phyloP scores from a whole-genome alignment of 495 filamentous ascomycete species.

The Neohortaea acidophila region DNA sequence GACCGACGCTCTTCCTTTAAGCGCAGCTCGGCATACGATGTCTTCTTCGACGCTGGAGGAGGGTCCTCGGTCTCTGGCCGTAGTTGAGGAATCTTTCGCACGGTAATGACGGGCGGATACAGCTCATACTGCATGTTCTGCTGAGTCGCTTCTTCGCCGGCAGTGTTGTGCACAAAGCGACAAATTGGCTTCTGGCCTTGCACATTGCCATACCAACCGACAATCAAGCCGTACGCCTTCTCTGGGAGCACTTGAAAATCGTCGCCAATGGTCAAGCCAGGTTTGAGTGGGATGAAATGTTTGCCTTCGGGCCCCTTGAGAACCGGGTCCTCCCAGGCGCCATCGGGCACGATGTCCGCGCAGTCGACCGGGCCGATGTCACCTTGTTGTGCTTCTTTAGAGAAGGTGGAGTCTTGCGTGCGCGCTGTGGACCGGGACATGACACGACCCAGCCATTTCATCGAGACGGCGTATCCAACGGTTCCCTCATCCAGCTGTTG shows the following conservation, averaged over 20 bases:
- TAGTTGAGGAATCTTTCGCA: constrained; percentile 48
- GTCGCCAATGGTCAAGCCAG: constrained; percentile 44
- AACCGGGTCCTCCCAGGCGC: constrained; percentile 13
- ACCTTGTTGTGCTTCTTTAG: constrained; percentile 46
- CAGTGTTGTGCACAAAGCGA: constrained; percentile 62
- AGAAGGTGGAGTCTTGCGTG: constrained; percentile 33
- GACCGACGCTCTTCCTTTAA: constrained; percentile 32
- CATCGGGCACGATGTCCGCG: constrained; percentile 33
- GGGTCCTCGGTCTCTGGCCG: constrained; percentile 2
- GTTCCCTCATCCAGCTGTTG: too few species aligned
- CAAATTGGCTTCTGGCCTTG: constrained; percentile 55
- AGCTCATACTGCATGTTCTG: constrained; percentile 68
- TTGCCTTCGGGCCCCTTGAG: constrained; percentile 41
- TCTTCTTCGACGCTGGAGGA: background rate
- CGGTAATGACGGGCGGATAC: constrained; percentile 70
- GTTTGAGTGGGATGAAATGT: constrained; percentile 60
- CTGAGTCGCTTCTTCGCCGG: constrained; percentile 31
- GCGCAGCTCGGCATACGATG: background rate
- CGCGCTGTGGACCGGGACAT: constrained; percentile 46
- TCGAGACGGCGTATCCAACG: constrained; percentile 64
- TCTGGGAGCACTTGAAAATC: constrained; percentile 66
- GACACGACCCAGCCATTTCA: constrained; percentile 62
- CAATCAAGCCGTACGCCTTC: constrained; percentile 65
- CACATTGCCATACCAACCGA: constrained; percentile 67
- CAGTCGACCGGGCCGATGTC: constrained; percentile 79